These are phyloP conservation scores for Chaetomiaceae sp. DNA, from an alignment of 2,329 filamentous ascomycete genomes.

Conservation along the genomic window DNA sequence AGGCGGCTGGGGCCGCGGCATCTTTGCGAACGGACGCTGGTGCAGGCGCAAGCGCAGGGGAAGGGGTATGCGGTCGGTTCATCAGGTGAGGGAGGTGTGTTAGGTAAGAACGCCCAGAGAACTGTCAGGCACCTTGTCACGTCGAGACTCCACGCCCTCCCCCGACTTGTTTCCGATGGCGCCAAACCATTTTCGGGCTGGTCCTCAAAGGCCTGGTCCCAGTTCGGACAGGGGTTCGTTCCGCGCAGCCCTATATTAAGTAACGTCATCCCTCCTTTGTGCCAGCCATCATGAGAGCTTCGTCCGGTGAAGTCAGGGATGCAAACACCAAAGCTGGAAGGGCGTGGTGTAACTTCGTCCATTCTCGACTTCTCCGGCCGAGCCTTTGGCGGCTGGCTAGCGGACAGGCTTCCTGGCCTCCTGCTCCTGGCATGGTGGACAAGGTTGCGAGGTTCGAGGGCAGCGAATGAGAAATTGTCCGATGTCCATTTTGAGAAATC, in stretches of 20 bases:
- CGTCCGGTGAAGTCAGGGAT: not conserved
- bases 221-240: constrained; percentile 7
- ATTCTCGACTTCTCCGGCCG: not conserved
- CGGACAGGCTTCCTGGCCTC: not conserved
- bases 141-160: not conserved
- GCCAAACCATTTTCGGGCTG: constrained; percentile 23
- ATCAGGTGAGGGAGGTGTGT: not conserved
- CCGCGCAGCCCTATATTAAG: constrained; percentile 29
- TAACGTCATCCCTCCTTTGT: constrained; percentile 22
- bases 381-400: not conserved
- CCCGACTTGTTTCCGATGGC: constrained; percentile 16
- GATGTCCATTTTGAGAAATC: constrained; percentile 25
- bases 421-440: not conserved
- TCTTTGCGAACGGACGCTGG: constrained; percentile 4
- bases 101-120: too few species aligned
- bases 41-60: constrained; percentile 13
- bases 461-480: constrained; percentile 28
- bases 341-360: not conserved
- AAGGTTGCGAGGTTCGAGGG: not conserved
- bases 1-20: not conserved
- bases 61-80: too few species aligned
- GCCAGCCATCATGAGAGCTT: not conserved
- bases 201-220: constrained; percentile 17
- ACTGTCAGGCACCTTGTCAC: not conserved
- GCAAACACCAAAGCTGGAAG: constrained; percentile 5